Conservation (phyloP, 176 grass and related monocot genomes). For the Leersia perrieri region DNA sequence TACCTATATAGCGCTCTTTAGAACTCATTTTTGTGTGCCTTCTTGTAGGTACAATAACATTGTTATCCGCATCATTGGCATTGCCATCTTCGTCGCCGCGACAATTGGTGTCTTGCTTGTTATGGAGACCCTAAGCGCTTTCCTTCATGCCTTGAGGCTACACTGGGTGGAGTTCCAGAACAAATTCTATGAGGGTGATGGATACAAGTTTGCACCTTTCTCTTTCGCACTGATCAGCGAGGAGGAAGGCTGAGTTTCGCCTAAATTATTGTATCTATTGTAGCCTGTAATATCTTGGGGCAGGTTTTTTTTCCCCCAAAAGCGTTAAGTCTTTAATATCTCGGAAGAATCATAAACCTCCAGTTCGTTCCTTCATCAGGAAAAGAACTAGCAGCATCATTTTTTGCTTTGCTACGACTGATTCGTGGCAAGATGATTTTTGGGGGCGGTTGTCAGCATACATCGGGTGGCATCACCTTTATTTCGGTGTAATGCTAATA, state of each 20-base stretch:
- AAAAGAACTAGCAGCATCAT: constrained; percentile 15
- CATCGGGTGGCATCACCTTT: constrained; percentile 37
- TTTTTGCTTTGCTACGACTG: constrained; percentile 40
- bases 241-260: constrained; percentile 68
- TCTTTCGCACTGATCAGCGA: constrained; percentile 58
- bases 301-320: constrained; percentile 23
- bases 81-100: constrained; percentile 60
- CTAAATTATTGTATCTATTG: constrained; percentile 17
- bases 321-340: constrained; percentile 50
- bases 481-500: constrained; percentile 32
- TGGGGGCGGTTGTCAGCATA: constrained; percentile 24
- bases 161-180: constrained; percentile 99
- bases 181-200: constrained; percentile 98
- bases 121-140: constrained; percentile 96
- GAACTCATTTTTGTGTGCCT: constrained; percentile 14
- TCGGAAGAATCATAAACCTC: constrained; percentile 36
- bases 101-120: constrained; percentile 90
- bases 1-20: not conserved
- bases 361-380: constrained; percentile 22
- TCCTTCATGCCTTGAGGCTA: constrained; percentile 95
- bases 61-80: constrained; percentile 41
- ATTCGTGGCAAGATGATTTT: constrained; percentile 14
- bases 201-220: constrained; percentile 93
- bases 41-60: constrained; percentile 66
- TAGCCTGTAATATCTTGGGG: constrained; percentile 38